Evolutionary conservation across 2,329 filamentous ascomycete genomes (phyloP), one percentile per base, ranked within the genome.

Genomic region (Chaetomium sp.): DNA sequence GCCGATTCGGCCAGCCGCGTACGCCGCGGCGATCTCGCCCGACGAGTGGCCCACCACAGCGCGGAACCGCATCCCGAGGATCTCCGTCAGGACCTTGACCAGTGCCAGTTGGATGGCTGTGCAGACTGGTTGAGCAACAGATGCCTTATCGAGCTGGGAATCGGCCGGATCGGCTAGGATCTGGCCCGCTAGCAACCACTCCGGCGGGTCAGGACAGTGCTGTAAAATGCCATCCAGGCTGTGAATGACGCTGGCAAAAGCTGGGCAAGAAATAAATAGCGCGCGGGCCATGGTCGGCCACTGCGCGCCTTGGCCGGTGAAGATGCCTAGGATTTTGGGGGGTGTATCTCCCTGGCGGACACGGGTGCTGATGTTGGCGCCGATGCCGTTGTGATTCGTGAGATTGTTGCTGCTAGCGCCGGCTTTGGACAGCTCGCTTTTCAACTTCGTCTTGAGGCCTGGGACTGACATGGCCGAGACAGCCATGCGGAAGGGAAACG

Each of bases 91-190:
- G 5, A 70, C 56, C 36, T 70, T 63, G 0, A 70, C 62, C 0
- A 70, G 60, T 0, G 68, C 78, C 2, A 83, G 69, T 59, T 83
- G 80, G 1, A 84, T 43, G 0, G 79, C 78, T 0, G 79, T 81
- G 51, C 75, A 81, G 1, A 80, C 62, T 0, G 80, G 76, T 58
- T 82, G 79, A 0, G 75, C 72, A 27, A 79, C 59, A 3, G 71
- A 68, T 0, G 76, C 71, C 14, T 70, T 61, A 7, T 70, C 42
- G 0, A 78, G 61, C 3, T 63, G 59, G 5, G 71, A 73, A 1
- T 47, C 36, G 0, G 55, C 52, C 1, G 55, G 40, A 0, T 65
- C 63, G 1, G 66, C 69, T 55, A 67, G 44, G 19, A 76, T 69
- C 53, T 72, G 66, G 3, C 67, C 57, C 60, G 68, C 66, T 34